Evolutionary conservation across 805 yeast species (phyloP).

Genomic region (Tetrapisispora namnaoensis): DNA sequence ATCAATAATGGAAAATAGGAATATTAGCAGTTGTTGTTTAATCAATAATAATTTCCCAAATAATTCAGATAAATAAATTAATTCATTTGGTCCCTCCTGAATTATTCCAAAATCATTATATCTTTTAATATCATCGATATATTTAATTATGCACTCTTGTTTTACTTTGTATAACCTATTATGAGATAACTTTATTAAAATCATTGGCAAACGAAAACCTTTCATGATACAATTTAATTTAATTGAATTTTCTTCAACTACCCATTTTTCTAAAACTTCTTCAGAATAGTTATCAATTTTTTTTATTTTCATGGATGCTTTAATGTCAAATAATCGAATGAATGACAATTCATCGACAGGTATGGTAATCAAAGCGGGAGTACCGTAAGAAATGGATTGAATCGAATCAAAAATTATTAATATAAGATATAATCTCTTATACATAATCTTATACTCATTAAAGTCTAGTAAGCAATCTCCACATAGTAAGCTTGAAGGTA

Average conservation of each 20-base stretch:
- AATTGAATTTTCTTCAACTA: slow-evolving; percentile 18
- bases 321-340: slow-evolving; percentile 8
- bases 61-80: slow-evolving; percentile 5
- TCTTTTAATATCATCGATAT: neutral
- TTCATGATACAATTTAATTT: slow-evolving; percentile 17
- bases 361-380: slow-evolving; percentile 29
- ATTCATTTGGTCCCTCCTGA: neutral
- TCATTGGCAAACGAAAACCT: slow-evolving; percentile 20
- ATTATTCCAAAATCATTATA: neutral
- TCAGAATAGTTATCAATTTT: neutral
- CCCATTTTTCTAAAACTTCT: slow-evolving; percentile 18
- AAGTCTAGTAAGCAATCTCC: neutral
- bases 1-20: slow-evolving; percentile 11
- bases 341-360: slow-evolving; percentile 14
- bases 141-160: neutral
- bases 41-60: slow-evolving; percentile 15
- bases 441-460: slow-evolving; percentile 26
- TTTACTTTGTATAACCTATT: slow-evolving; percentile 5
- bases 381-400: slow-evolving; percentile 44
- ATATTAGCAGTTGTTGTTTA: slow-evolving; percentile 14
- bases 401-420: slow-evolving; percentile 42
- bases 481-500: slow-evolving; percentile 31
- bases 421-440: slow-evolving; percentile 39
- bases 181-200: slow-evolving; percentile 17
- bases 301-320: neutral